Conservation (phyloP, 106 monocot species). For the Allium sativum region DNA sequence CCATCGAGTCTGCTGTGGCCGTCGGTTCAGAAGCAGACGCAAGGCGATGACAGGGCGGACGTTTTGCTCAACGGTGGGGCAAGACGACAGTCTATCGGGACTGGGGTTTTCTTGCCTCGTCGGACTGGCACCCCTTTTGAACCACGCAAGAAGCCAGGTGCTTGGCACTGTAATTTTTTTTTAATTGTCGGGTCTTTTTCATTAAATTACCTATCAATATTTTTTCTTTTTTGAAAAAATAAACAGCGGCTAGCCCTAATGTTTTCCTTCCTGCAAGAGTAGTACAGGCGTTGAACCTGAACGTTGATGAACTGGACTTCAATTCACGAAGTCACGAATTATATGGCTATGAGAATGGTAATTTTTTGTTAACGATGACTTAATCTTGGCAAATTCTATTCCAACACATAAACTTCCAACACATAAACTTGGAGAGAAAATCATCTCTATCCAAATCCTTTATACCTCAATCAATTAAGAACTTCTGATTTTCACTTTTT, state of each 20-base stretch:
- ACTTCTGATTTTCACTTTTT: too few relatives aligned
- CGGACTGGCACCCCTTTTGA: constrained; percentile 19
- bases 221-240: background rate
- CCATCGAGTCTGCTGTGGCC: constrained; percentile 17
- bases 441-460: too few relatives aligned
- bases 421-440: too few relatives aligned
- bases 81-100: constrained; percentile 35
- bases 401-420: too few relatives aligned
- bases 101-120: constrained; percentile 69
- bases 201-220: background rate
- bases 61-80: constrained; percentile 33
- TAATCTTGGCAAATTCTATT: too few relatives aligned
- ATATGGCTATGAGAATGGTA: background rate
- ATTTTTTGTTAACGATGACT: background rate
- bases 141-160: constrained; percentile 38
- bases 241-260: constrained; percentile 33
- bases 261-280: constrained; percentile 62
- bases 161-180: background rate
- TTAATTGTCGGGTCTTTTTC: background rate
- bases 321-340: background rate
- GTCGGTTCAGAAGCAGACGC: constrained; percentile 15
- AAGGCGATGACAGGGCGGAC: constrained; percentile 27
- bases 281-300: constrained; percentile 56
- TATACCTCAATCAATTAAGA: too few relatives aligned
- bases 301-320: constrained; percentile 26